Evolutionary conservation across 441 rosid species (phyloP).

Genomic region (Bocquillonia castaneifolia): DNA sequence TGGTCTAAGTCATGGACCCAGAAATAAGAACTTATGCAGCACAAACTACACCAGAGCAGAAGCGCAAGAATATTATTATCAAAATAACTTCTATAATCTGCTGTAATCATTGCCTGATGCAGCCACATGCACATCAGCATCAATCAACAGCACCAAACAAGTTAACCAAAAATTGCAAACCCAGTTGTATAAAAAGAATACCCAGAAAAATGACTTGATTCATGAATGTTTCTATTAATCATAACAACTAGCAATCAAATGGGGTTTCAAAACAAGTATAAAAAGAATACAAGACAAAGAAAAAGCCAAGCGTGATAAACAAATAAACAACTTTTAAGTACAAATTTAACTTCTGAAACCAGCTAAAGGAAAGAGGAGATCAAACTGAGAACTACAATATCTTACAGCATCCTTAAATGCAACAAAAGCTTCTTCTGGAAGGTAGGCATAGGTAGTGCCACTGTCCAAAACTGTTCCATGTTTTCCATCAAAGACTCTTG

Average conservation of each 20-base stretch:
- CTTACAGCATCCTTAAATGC: conserved; percentile 70
- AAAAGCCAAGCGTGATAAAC: not conserved
- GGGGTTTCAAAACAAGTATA: not conserved
- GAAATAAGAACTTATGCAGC: not conserved
- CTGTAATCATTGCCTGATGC: not conserved
- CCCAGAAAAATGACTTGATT: not conserved
- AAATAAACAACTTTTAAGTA: not conserved
- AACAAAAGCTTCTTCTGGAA: conserved; percentile 69
- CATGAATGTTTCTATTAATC: not conserved
- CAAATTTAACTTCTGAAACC: not conserved
- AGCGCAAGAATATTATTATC: not conserved
- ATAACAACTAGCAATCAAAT: not conserved
- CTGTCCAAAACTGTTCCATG: conserved; percentile 83
- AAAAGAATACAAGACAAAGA: not conserved
- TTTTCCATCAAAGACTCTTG: conserved; percentile 67
- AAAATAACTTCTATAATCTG: not conserved
- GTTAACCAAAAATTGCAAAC: not conserved
- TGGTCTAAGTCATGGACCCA: not conserved
- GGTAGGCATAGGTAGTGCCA: conserved; percentile 89
- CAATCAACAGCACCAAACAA: not conserved
- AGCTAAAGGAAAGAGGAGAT: not conserved
- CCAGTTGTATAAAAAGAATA: not conserved
- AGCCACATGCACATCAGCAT: not conserved
- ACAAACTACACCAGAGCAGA: not conserved
- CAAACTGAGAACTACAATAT: not conserved